These are phyloP conservation scores for Saccharomycopsis sp. DNA, from an alignment of 805 yeast species.

Conservation along the genomic window DNA sequence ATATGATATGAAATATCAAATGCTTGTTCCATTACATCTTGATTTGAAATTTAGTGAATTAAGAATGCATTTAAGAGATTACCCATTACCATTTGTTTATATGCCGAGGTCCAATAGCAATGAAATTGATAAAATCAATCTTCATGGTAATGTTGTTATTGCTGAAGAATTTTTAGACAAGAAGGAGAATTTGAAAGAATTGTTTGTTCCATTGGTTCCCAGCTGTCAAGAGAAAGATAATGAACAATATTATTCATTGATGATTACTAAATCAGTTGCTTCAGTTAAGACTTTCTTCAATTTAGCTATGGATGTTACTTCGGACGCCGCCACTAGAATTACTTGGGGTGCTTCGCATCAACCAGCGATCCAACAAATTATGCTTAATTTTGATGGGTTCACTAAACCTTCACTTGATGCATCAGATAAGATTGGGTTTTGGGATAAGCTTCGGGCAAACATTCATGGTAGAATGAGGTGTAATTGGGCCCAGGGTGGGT, in stretches of 20 bases:
- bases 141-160: slow-evolving; percentile 61
- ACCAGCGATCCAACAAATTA: slow-evolving; percentile 75
- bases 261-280: slow-evolving; percentile 69
- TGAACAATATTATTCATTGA: slow-evolving; percentile 44
- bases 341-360: slow-evolving; percentile 84
- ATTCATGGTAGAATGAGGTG: slow-evolving; percentile 66
- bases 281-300: slow-evolving; percentile 67
- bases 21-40: slow-evolving; percentile 57
- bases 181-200: slow-evolving; percentile 47
- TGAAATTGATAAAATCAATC: slow-evolving; percentile 26
- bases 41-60: slow-evolving; percentile 53
- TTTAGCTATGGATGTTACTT: slow-evolving; percentile 45
- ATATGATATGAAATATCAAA: slow-evolving; percentile 54
- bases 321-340: slow-evolving; percentile 54
- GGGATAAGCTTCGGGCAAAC: slow-evolving; percentile 81
- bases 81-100: slow-evolving; percentile 74
- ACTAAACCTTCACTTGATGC: slow-evolving; percentile 89
- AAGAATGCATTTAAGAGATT: slow-evolving; percentile 71
- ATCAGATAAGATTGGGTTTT: slow-evolving; percentile 76
- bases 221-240: slow-evolving; percentile 31
- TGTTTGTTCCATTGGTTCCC: slow-evolving; percentile 57
- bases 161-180: slow-evolving; percentile 55
- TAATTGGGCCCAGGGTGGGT: slow-evolving; percentile 42
- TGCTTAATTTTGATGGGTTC: slow-evolving; percentile 72
- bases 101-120: slow-evolving; percentile 57